Conservation (phyloP, 352 stramenopile species). For the Phytopythium helicoides region DNA sequence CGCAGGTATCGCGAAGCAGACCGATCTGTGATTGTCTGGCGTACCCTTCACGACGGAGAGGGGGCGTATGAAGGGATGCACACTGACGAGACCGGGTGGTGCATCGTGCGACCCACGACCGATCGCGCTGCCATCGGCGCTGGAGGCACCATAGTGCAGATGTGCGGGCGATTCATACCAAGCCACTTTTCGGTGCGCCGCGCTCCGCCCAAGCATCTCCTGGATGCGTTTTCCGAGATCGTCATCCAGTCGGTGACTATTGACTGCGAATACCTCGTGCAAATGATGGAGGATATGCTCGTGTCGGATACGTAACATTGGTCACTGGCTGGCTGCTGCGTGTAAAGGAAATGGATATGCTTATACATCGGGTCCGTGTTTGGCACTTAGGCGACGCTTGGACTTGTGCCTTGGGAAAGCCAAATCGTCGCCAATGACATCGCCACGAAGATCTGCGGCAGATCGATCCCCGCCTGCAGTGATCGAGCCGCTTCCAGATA, state of each 20-base stretch:
- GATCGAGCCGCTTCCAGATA: not conserved
- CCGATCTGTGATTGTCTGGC: conserved; percentile 53
- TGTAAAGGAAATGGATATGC: not conserved
- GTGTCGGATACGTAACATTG: no score
- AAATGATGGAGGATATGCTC: conserved; percentile 19
- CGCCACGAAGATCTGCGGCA: no score
- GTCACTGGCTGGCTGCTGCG: no score
- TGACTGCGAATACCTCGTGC: conserved; percentile 18
- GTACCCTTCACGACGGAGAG: conserved; percentile 38
- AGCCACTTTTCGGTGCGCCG: conserved; percentile 14
- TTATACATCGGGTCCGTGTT: no score
- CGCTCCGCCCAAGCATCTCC: not conserved
- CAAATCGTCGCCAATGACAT: no score
- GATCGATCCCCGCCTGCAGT: not conserved
- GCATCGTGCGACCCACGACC: conserved; percentile 18
- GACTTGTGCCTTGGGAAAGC: no score
- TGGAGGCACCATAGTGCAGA: conserved; percentile 13
- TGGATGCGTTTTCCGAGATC: conserved; percentile 18
- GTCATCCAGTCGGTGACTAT: conserved; percentile 21
- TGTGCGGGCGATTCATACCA: conserved; percentile 19
- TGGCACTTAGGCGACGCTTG: no score
- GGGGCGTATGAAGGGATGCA: conserved; percentile 34
- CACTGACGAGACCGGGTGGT: conserved; percentile 60
- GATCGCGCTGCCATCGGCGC: conserved; percentile 5
- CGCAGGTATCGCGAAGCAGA: conserved; percentile 34